Base-by-base conservation (phyloP, 139 green algal species). In the Picocystis salinarum region DNA sequence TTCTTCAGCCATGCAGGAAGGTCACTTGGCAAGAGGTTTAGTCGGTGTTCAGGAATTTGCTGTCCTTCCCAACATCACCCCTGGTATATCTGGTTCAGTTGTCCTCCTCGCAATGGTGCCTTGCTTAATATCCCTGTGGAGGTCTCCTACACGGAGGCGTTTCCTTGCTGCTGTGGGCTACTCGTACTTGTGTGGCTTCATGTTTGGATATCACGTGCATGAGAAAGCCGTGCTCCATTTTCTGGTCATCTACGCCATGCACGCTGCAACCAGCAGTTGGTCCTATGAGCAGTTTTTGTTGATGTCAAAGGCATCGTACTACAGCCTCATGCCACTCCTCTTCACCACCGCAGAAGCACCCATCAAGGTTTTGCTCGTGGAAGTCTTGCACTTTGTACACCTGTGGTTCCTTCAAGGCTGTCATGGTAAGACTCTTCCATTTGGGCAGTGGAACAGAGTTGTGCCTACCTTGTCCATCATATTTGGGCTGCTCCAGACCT, bases 151-250 rank as follows among this genome's bases (percentile, higher is more conserved):
- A 3, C 48, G 11, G 7, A 4, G n/a, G 27, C 23, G 23, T 33
- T 56, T 20, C 17, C 25, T 11, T 51, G 40, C 23, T 48, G 44
- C 41, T 56, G 39, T 65, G 30, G 33, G 50, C 9, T 59, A 59
- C 24, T 30, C 24, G 34, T 61, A 56, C 39, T 26, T 93, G 45
- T 82, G 66, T 40, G 71, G 70, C 27, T 93, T 86, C 50, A 67
- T 88, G 59, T 70, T 78, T 30, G 82, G 83, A 6, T 96, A 83
- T 62, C 86, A 96, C 53, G 85, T 96, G 7, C 85, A 96, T 45
- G 85, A 96, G 49, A 96, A 96, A 69, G 85, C 84, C 0, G 55
- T 76, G 3, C 58, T 96, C 36, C 36, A 44, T 20, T 44, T 44
- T n/a, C n/a, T n/a, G n/a, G n/a, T n/a, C n/a, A n/a, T n/a, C n/a